phyloP scores from a whole-genome alignment of 306 rosid genomes.

The Cicer chorassanicum region DNA sequence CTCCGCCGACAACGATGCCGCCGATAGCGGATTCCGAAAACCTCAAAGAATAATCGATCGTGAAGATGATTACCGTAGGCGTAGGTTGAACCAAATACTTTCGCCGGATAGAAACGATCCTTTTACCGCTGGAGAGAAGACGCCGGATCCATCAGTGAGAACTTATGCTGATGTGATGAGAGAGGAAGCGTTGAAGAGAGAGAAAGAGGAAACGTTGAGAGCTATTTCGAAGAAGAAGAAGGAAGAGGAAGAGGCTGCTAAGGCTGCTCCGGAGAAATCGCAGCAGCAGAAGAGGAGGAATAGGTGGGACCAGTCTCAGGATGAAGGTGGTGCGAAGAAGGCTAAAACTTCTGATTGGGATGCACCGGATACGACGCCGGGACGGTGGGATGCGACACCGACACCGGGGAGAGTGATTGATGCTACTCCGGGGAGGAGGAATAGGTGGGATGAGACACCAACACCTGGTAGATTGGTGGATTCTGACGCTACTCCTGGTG shows the following conservation, averaged over 20 bases:
- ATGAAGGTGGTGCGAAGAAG: slow-evolving; percentile 40
- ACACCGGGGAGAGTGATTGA: slow-evolving; percentile 45
- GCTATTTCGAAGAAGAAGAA: slow-evolving; percentile 45
- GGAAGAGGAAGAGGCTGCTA: slow-evolving; percentile 43
- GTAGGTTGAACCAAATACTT: slow-evolving; percentile 40
- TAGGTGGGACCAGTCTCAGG: slow-evolving; percentile 48
- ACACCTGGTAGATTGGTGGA: slow-evolving; percentile 48
- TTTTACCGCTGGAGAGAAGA: slow-evolving; percentile 46
- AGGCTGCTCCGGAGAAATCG: slow-evolving; percentile 26
- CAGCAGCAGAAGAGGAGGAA: slow-evolving; percentile 49
- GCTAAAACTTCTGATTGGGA: slow-evolving; percentile 49
- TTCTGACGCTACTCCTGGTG: slow-evolving; percentile 50
- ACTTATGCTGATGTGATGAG: slow-evolving; percentile 43
- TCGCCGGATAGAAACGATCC: slow-evolving; percentile 48
- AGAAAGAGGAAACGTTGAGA: slow-evolving; percentile 42
- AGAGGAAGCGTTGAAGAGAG: slow-evolving; percentile 45
- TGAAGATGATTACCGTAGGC: slow-evolving; percentile 42
- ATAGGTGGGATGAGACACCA: slow-evolving; percentile 51
- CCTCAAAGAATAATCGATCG: slow-evolving; percentile 40
- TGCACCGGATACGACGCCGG: slow-evolving; percentile 40
- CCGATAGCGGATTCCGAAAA: neutral
- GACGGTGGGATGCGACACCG: slow-evolving; percentile 50
- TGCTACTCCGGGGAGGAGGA: slow-evolving; percentile 50
- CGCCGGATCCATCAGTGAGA: slow-evolving; percentile 36
- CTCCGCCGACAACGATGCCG: slow-evolving; percentile 26